A percentile compares a stretch with the other conserved stretches of the same genome.
Conservation (phyloP, 768 basidiomycete species). For the Russula virescens region DNA sequence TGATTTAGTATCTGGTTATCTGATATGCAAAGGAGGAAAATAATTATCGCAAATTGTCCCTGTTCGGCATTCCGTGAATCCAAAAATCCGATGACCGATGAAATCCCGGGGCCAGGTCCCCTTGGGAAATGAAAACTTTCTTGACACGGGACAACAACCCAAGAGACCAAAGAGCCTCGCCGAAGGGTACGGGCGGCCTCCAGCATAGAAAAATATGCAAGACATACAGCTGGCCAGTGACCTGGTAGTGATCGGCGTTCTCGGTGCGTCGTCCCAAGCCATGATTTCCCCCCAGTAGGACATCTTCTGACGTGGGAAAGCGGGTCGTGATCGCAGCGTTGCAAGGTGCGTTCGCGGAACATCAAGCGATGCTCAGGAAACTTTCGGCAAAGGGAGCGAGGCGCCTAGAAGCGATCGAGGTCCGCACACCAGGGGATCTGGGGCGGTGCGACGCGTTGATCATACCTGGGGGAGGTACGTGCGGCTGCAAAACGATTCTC, state of each 20-base stretch:
- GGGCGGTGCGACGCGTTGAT: conserved; percentile 74
- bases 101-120: too few relatives aligned
- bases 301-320: not conserved
- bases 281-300: too few relatives aligned
- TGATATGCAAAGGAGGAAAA: too few relatives aligned
- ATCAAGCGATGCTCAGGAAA: conserved; percentile 63
- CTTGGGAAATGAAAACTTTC: not conserved
- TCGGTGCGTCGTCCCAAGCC: conserved; percentile 19
- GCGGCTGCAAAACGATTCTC: too few relatives aligned
- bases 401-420: conserved; percentile 47
- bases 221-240: conserved; percentile 10
- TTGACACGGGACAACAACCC: not conserved
- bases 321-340: conserved; percentile 49
- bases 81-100: too few relatives aligned
- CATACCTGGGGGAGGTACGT: conserved; percentile 88
- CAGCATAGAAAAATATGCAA: conserved; percentile 15
- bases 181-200: too few relatives aligned
- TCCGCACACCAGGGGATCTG: conserved; percentile 74
- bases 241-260: conserved; percentile 22
- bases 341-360: conserved; percentile 91
- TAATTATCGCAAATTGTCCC: too few relatives aligned
- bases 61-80: too few relatives aligned
- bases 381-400: conserved; percentile 36
- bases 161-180: not conserved
- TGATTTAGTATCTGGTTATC: too few relatives aligned